Percentiles rank a stretch among this genome's conserved stretches.
These are phyloP conservation scores for Citrus maxima DNA, from an alignment of 345 rosid genomes.

Conservation along the genomic window DNA sequence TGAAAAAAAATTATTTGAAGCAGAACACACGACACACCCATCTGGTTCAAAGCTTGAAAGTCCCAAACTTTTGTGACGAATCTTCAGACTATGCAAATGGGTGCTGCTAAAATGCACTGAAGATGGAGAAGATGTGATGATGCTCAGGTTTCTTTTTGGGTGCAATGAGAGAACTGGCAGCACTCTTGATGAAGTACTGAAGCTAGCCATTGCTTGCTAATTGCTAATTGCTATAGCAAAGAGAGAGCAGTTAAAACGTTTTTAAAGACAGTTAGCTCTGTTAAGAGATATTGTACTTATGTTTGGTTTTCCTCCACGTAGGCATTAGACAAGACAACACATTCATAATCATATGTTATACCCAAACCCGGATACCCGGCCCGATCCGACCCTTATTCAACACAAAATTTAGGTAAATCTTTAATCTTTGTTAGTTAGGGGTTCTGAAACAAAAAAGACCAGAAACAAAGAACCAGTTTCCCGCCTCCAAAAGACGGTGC, in stretches of 20 bases:
- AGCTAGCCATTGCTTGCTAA: constrained; percentile 19
- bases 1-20: constrained; percentile 5
- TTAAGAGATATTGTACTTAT: too few species aligned
- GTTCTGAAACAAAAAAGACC: background rate
- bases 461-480: too few species aligned
- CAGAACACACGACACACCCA: constrained; percentile 22
- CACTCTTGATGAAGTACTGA: constrained; percentile 23
- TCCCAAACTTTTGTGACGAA: constrained; percentile 7
- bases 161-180: background rate
- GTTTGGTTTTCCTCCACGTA: too few species aligned
- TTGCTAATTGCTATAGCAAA: background rate
- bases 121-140: background rate
- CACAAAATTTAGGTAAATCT: background rate
- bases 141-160: background rate
- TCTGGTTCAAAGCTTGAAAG: constrained; percentile 16
- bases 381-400: background rate
- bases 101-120: constrained; percentile 9
- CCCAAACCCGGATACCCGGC: background rate
- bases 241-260: background rate
- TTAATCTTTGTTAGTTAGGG: background rate
- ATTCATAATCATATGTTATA: too few species aligned
- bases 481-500: background rate
- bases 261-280: too few species aligned
- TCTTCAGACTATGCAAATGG: constrained; percentile 17
- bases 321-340: too few species aligned